Evolutionary conservation across 352 stramenopile genomes (phyloP).

Genomic region (Stramenopiles sp.): DNA sequence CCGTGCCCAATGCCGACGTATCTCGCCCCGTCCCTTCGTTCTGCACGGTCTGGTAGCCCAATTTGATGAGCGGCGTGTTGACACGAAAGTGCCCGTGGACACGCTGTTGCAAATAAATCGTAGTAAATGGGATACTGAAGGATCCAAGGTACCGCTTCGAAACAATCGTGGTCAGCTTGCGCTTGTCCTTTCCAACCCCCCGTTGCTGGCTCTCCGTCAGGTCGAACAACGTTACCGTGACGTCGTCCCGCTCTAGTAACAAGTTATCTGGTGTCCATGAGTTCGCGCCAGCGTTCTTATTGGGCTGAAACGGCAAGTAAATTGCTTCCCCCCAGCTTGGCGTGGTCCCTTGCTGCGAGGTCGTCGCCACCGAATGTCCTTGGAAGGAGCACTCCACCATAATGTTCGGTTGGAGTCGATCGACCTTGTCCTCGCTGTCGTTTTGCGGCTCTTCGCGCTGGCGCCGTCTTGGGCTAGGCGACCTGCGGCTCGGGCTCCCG

Average conservation of each 20-base stretch:
- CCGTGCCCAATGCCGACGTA: conserved; percentile 18
- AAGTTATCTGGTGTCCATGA: conserved; percentile 44
- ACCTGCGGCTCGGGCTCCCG: not conserved
- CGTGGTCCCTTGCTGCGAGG: conserved; percentile 17
- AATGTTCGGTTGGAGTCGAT: not conserved
- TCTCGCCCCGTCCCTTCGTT: conserved; percentile 18
- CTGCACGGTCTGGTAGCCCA: conserved; percentile 38
- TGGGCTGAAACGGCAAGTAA: conserved; percentile 52
- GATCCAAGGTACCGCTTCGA: conserved; percentile 59
- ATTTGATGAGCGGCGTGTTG: conserved; percentile 47
- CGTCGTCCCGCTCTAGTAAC: conserved; percentile 39
- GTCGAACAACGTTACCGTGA: conserved; percentile 66
- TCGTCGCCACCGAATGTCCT: not conserved
- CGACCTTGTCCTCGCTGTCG: no score
- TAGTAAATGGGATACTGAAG: conserved; percentile 59
- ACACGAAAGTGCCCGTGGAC: conserved; percentile 56
- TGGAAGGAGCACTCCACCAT: not conserved
- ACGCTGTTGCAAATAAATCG: conserved; percentile 47
- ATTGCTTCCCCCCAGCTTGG: conserved; percentile 77
- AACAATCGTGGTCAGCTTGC: conserved; percentile 29
- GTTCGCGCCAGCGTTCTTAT: conserved; percentile 33
- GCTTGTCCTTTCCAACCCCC: conserved; percentile 27
- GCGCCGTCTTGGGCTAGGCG: no score
- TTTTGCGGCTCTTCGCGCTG: no score
- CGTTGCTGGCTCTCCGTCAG: conserved; percentile 40